Percentiles rank a stretch among this genome's conserved stretches.
Evolutionary conservation across 768 basidiomycete species (phyloP).

Genomic region (Auricularia auricula-judae): DNA sequence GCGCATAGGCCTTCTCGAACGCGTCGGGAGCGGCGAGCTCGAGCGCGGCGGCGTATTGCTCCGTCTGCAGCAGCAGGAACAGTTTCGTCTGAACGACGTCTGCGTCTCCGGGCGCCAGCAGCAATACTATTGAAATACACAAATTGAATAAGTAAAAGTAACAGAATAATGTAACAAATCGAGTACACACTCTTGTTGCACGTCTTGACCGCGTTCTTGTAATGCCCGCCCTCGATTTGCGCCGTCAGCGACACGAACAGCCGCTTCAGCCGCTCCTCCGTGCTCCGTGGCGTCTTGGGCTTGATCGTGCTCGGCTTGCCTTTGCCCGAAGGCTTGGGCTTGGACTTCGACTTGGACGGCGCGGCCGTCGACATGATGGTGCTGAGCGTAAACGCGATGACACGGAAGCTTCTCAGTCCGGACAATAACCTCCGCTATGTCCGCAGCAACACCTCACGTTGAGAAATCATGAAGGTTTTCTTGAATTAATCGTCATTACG

Average conservation of each 20-base stretch:
- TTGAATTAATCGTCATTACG: too few species aligned
- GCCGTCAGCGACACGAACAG: conserved; percentile 72
- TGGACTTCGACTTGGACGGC: not conserved
- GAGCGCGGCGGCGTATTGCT: conserved; percentile 65
- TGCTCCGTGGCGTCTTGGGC: conserved; percentile 16
- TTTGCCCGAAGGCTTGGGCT: not conserved
- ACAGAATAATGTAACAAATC: conserved; percentile 11
- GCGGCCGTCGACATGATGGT: too few species aligned
- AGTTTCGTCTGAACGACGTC: conserved; percentile 76
- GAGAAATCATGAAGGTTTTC: too few species aligned
- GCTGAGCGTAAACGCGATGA: too few species aligned
- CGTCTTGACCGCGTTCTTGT: conserved; percentile 77
- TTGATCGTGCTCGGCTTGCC: not conserved
- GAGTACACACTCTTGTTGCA: conserved; percentile 71
- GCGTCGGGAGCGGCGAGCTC: conserved; percentile 34
- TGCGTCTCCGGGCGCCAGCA: conserved; percentile 50
- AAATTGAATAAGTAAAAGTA: conserved; percentile 12
- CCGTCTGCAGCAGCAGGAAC: conserved; percentile 80
- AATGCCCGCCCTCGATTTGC: conserved; percentile 85
- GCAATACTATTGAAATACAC: conserved; percentile 43
- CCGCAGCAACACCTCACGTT: too few species aligned
- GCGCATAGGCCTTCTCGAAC: conserved; percentile 71
- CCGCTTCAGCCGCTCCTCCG: conserved; percentile 34
- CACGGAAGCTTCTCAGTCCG: too few species aligned
- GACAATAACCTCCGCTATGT: too few species aligned